Percentiles rank a stretch among this genome's conserved stretches.
Conservation (phyloP, 768 basidiomycete species). For the Bullera alba region DNA sequence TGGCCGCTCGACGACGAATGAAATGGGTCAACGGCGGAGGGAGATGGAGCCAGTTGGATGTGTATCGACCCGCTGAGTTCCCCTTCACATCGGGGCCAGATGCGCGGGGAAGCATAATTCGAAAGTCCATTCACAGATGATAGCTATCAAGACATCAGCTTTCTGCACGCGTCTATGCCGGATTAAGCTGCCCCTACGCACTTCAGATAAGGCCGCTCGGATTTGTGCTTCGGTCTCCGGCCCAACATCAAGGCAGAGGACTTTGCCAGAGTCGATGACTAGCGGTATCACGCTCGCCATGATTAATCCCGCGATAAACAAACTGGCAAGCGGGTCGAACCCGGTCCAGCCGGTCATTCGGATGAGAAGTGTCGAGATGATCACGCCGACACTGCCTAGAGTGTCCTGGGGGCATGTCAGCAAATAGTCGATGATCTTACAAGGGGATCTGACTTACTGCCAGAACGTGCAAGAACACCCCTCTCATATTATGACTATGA, state of each 20-base stretch:
- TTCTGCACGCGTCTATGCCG: background rate
- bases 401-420: slow-evolving; percentile 60
- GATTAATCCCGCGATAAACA: slow-evolving; percentile 92
- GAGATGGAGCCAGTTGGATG: slow-evolving; percentile 68
- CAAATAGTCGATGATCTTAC: background rate
- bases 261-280: slow-evolving; percentile 83
- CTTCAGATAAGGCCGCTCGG: slow-evolving; percentile 47
- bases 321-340: slow-evolving; percentile 93
- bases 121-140: slow-evolving; percentile 63
- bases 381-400: slow-evolving; percentile 93
- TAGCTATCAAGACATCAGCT: slow-evolving; percentile 1
- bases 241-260: slow-evolving; percentile 80
- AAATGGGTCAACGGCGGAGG: slow-evolving; percentile 54
- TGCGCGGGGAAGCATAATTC: slow-evolving; percentile 71
- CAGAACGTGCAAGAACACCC: slow-evolving; percentile 79
- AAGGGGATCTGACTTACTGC: slow-evolving; percentile 5
- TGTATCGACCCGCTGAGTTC: slow-evolving; percentile 85
- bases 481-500: slow-evolving; percentile 97
- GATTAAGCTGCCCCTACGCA: slow-evolving; percentile 22
- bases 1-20: slow-evolving; percentile 47
- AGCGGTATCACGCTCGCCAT: slow-evolving; percentile 92
- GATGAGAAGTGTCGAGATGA: slow-evolving; percentile 90
- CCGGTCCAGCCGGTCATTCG: slow-evolving; percentile 97
- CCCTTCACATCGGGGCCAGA: slow-evolving; percentile 91
- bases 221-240: slow-evolving; percentile 48